A percentile compares a stretch with the other conserved stretches of the same genome.
These are phyloP conservation scores for Achaetomiella virescens DNA, from an alignment of 495 filamentous ascomycete genomes.

Conservation along the genomic window DNA sequence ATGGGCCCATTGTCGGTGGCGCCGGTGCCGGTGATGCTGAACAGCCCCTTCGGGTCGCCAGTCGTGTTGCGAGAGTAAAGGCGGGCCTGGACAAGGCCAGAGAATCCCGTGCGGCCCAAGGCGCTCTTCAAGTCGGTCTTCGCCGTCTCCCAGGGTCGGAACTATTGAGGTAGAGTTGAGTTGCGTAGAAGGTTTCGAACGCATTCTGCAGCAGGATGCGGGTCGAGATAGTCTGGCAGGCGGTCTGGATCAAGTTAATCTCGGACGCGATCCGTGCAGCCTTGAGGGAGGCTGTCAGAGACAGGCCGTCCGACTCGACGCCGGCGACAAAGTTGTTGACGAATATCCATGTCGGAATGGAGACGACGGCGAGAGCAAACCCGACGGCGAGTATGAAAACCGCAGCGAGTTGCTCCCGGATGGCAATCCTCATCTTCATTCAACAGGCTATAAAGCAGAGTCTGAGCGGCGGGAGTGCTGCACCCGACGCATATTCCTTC, in stretches of 20 bases:
- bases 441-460: constrained; percentile 30
- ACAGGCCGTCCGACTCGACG: constrained; percentile 53
- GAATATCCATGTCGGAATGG: constrained; percentile 57
- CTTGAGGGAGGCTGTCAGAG: constrained; percentile 79
- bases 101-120: constrained; percentile 45
- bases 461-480: constrained; percentile 13
- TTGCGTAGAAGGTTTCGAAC: constrained; percentile 54
- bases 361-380: constrained; percentile 52
- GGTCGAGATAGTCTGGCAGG: constrained; percentile 59
- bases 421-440: constrained; percentile 69
- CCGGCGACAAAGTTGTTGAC: constrained; percentile 67
- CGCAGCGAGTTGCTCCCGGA: constrained; percentile 72
- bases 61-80: constrained; percentile 59
- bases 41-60: constrained; percentile 44
- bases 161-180: constrained; percentile 39
- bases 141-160: constrained; percentile 50
- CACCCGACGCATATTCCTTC: constrained; percentile 23
- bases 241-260: constrained; percentile 65
- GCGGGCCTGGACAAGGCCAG: constrained; percentile 57
- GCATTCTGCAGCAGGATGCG: constrained; percentile 60
- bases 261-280: constrained; percentile 72
- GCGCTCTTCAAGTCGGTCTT: constrained; percentile 55
- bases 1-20: constrained; percentile 32
- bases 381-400: constrained; percentile 66
- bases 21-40: constrained; percentile 53